Evolutionary conservation across 805 yeast genomes (phyloP).

Genomic region (Ogataea pilisensis): DNA sequence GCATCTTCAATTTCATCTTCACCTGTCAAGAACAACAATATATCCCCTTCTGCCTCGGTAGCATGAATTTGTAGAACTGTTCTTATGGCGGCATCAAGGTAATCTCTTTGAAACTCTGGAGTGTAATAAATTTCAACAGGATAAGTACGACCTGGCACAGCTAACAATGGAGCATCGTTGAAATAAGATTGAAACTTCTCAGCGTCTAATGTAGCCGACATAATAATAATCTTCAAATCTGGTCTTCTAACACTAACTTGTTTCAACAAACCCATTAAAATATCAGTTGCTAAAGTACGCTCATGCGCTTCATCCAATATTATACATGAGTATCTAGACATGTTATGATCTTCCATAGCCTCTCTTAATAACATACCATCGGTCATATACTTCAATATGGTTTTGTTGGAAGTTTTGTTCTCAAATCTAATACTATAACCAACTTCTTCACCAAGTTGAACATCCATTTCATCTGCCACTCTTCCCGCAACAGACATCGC

Average conservation of each 20-base stretch:
- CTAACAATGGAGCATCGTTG: conserved; percentile 85
- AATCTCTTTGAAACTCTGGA: conserved; percentile 94
- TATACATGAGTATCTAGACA: conserved; percentile 78
- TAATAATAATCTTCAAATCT: conserved; percentile 85
- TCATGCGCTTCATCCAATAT: conserved; percentile 98
- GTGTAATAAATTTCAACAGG: conserved; percentile 97
- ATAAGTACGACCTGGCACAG: conserved; percentile 97
- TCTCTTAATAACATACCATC: conserved; percentile 98
- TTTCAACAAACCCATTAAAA: conserved; percentile 89
- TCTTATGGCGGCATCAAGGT: conserved; percentile 89
- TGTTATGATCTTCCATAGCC: conserved; percentile 93
- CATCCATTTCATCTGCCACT: conserved; percentile 98
- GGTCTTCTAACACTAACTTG: conserved; percentile 76
- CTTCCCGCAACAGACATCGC: conserved; percentile 98
- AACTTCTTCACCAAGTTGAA: conserved; percentile 85
- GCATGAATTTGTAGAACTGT: conserved; percentile 97
- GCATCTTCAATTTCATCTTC: conserved; percentile 99
- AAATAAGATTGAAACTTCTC: conserved; percentile 91
- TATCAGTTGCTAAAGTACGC: conserved; percentile 94
- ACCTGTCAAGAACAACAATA: conserved; percentile 84
- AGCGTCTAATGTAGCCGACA: conserved; percentile 98
- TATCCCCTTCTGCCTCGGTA: conserved; percentile 91
- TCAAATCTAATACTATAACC: conserved; percentile 96
- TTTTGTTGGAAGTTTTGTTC: conserved; percentile 74
- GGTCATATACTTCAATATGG: conserved; percentile 92